A percentile compares a stretch with the other conserved stretches of the same genome.
Conservation (phyloP, 192 early-diverging fungal genomes). For the Coemansia sp. region DNA sequence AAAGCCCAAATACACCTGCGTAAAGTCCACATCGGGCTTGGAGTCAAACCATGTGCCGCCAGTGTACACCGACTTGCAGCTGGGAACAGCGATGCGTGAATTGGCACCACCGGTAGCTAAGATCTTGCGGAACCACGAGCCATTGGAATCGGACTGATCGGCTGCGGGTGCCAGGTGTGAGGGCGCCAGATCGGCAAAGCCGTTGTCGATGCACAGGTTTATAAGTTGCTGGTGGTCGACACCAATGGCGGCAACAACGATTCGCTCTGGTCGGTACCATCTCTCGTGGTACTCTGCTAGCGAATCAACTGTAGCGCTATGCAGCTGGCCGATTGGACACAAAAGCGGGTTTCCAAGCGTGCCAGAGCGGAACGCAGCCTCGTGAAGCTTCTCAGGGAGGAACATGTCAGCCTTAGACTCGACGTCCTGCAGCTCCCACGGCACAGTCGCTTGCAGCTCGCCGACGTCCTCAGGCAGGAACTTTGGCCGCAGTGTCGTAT, state of each 20-base stretch:
- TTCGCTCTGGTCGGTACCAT: constrained; percentile 90
- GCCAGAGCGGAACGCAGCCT: constrained; percentile 72
- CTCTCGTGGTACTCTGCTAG: constrained; percentile 70
- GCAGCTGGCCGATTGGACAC: constrained; percentile 68
- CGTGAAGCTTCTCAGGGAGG: constrained; percentile 85
- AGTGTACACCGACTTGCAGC: constrained; percentile 67
- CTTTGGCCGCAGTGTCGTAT: constrained; percentile 75
- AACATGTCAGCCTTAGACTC: constrained; percentile 81
- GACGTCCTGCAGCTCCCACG: constrained; percentile 89
- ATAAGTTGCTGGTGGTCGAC: constrained; percentile 83
- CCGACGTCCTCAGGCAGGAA: constrained; percentile 78
- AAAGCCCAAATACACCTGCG: constrained; percentile 89
- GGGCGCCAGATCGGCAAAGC: constrained; percentile 68
- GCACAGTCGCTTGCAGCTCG: constrained; percentile 70
- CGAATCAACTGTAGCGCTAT: constrained; percentile 63
- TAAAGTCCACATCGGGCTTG: constrained; percentile 68
- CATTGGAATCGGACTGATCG: not conserved
- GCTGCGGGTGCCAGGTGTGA: constrained; percentile 27
- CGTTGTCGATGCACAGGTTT: constrained; percentile 58
- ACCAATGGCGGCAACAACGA: constrained; percentile 86
- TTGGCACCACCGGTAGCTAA: constrained; percentile 12
- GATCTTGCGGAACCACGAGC: constrained; percentile 35
- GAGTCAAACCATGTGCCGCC: constrained; percentile 77
- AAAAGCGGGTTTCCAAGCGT: constrained; percentile 81
- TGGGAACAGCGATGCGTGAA: constrained; percentile 33